Evolutionary conservation across 805 yeast species (phyloP), one percentile per base, ranked within the genome.

Genomic region (Ogataea trehalophila): DNA sequence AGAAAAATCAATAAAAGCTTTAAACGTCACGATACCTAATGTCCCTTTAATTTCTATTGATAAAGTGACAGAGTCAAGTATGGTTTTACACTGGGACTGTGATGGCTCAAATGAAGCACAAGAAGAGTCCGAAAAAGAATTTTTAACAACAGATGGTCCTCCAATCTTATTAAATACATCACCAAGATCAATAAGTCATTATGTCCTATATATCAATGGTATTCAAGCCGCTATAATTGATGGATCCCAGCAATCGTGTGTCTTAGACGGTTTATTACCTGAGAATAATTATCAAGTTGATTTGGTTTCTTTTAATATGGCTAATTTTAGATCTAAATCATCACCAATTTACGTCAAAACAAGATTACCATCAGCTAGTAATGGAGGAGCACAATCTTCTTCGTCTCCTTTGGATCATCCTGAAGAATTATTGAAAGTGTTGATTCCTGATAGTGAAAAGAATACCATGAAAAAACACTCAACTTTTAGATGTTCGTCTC

Each of bases 1-100:
- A 23, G 75, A 72, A 14, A 71, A 70, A 43, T 64, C 78, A 23
- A 69, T 79, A 33, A 69, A 68, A 44, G 70, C 70, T 33, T 62
- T 81, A 37, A 71, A 73, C 52, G 71, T 80, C 18, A 75, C 74
- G 29, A 75, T 81, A 33, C 87, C 87, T 4, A 74, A 71, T 46
- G 68, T 77, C 7, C 84, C 85, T 3, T 62, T 66, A 41, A 67
- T 81, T 15, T 79, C 83, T 43, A 71, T 81, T 6, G 85, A 80
- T 55, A 72, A 74, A 53, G 73, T 81, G 42, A 71, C 76, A 6
- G 62, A 67, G 34, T 57, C 65, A 8, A 64, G 76, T 26, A 74
- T 79, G 36, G 72, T 71, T 23, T 48, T 81, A 33, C 86, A 79
- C 56, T 81, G 87, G 85, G 82, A 77, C 37, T 46, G 48, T 39